Base-by-base conservation (phyloP, 345 rosid species). In the Boechera stricta region DNA sequence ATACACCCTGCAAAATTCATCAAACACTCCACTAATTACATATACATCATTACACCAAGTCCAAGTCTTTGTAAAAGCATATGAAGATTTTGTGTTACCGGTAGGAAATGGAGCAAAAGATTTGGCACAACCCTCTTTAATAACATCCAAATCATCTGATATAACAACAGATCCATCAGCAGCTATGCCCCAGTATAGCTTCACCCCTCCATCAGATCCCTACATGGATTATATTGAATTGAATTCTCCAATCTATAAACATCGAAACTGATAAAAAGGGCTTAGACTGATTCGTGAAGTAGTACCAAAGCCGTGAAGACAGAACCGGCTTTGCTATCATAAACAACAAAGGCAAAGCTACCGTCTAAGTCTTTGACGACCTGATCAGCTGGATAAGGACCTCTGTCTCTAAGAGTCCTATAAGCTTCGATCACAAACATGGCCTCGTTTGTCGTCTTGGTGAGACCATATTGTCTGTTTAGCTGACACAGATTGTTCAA, bases 301-400 rank as follows among this genome's bases (percentile, higher is more conserved):
- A 54, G 31, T 77, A 89, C 98, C 91, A 88, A 89, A 28, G 98
- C 97, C n/a, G 92, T 79, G 80, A 94, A 94, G 67, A 94, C 95
- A 65, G 87, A 85, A 29, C 92, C 90, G 6, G 85, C 74, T 71
- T 89, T 94, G 81, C 89, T 80, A 63, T 94, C 98, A 60, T 92
- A 94, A 73, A 94, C 88, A 1, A 92, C 92, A 63, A 94, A 94
- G n/a, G 93, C 91, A 66, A 92, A 94, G 70, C 88, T 83, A n/a
- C 98, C 98, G 0, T 94, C 98, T 12, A 94, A 85, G 56, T 87
- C 98, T 77, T 88, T 88, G 6, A 94, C 90, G n/a, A 94, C 98
- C 82, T 94, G 90, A 69, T 92, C 94, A 60, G 98, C 95, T 3
- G 98, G 98, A 73, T 90, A 94, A 0, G 98, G 98, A 36, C 98